Conservation (phyloP, 345 rosid genomes). For the Hibiscus mutabilis region DNA sequence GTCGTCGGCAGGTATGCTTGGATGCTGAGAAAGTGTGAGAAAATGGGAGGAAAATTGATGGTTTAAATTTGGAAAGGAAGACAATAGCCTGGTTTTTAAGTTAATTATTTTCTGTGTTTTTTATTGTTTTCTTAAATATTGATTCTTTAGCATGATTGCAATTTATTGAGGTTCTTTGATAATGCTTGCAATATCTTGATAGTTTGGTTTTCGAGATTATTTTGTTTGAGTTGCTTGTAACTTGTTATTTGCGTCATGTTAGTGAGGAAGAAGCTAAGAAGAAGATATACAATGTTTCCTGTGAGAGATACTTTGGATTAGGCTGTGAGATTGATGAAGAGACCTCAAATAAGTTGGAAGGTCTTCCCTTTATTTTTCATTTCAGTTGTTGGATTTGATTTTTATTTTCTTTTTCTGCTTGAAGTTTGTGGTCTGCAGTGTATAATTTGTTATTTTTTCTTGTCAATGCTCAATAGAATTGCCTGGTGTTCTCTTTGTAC, state of each 20-base stretch:
- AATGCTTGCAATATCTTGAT: neutral
- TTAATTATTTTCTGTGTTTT: too few relatives aligned
- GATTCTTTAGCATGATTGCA: too few relatives aligned
- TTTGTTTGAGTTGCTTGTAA: neutral
- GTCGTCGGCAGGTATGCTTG: slow-evolving; percentile 41
- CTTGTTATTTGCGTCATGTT: slow-evolving; percentile 8
- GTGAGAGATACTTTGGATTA: slow-evolving; percentile 90
- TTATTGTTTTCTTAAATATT: too few relatives aligned
- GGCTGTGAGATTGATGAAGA: slow-evolving; percentile 96
- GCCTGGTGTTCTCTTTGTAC: slow-evolving; percentile 84
- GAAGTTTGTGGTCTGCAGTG: neutral
- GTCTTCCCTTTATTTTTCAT: slow-evolving; percentile 20
- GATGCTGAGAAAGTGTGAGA: too few relatives aligned
- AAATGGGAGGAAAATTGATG: too few relatives aligned
- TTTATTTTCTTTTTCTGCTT: neutral
- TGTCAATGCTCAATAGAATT: slow-evolving; percentile 44
- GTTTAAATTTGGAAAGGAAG: too few relatives aligned
- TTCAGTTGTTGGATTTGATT: neutral
- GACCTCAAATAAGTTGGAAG: slow-evolving; percentile 86
- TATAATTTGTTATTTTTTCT: neutral
- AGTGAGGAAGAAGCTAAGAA: slow-evolving; percentile 92
- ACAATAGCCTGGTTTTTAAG: too few relatives aligned
- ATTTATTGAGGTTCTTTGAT: too few relatives aligned
- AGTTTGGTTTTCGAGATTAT: neutral
- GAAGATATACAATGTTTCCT: slow-evolving; percentile 84